These are phyloP conservation scores for Clarireedia monteithiana DNA, from an alignment of 2,329 filamentous ascomycete genomes.

Conservation along the genomic window DNA sequence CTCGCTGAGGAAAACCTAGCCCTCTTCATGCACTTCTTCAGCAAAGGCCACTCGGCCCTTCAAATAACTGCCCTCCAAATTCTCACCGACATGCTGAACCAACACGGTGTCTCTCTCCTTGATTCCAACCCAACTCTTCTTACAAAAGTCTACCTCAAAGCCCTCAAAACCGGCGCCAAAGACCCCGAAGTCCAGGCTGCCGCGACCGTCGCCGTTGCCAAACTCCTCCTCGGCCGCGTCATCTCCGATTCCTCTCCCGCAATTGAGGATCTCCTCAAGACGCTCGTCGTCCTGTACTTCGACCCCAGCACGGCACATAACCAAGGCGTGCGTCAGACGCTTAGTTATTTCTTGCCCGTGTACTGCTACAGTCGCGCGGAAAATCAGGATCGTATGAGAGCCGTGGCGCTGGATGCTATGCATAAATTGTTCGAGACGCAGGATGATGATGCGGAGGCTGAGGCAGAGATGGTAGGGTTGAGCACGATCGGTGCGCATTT, in stretches of 20 bases:
- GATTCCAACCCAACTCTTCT: constrained; percentile 60
- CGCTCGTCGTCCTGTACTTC: constrained; percentile 81
- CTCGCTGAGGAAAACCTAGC: constrained; percentile 87
- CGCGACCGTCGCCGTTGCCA: constrained; percentile 74
- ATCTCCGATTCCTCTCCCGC: constrained; percentile 57
- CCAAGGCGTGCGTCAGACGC: constrained; percentile 72
- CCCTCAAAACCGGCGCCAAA: constrained; percentile 64
- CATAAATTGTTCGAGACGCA: constrained; percentile 66
- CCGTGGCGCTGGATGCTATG: constrained; percentile 65
- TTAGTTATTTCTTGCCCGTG: constrained; percentile 91
- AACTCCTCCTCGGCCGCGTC: constrained; percentile 74
- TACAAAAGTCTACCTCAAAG: constrained; percentile 72
- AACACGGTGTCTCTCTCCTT: constrained; percentile 74
- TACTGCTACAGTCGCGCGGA: constrained; percentile 81
- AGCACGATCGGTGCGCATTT: constrained; percentile 73
- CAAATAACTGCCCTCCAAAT: constrained; percentile 89
- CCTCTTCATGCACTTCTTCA: constrained; percentile 93
- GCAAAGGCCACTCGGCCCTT: constrained; percentile 80
- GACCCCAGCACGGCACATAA: constrained; percentile 75
- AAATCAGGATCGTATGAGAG: constrained; percentile 76
- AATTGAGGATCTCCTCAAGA: constrained; percentile 70
- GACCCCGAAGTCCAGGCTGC: constrained; percentile 70
- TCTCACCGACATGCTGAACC: constrained; percentile 84
- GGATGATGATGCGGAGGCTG: constrained; percentile 67
- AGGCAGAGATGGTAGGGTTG: constrained; percentile 72